Conservation (phyloP, 2,329 filamentous ascomycete species). For the Fonsecaea monophora region DNA sequence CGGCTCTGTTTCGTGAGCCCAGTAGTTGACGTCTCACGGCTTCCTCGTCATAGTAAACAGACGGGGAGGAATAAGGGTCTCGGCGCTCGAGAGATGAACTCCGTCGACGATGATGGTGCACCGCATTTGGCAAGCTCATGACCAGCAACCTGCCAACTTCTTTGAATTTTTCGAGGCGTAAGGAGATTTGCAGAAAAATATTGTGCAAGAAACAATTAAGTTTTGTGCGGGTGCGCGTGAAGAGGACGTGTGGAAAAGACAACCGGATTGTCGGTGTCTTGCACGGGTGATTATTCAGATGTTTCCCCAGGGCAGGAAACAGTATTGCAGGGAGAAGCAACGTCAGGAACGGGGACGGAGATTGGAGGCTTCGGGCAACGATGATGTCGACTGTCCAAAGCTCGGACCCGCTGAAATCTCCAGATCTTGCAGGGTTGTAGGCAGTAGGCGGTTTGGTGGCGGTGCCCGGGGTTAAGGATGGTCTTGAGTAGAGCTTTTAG, state of each 20-base stretch:
- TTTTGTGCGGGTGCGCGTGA: neutral
- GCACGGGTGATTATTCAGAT: slow-evolving; percentile 3
- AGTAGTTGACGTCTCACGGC: slow-evolving; percentile 55
- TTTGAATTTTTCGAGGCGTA: neutral
- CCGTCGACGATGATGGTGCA: slow-evolving; percentile 44
- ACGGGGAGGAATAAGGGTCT: slow-evolving; percentile 64
- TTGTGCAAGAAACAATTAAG: neutral
- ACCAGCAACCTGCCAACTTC: slow-evolving; percentile 18
- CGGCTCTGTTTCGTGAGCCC: slow-evolving; percentile 58
- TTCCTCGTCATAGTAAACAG: slow-evolving; percentile 65
- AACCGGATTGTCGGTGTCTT: neutral
- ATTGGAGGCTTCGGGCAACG: slow-evolving; percentile 17
- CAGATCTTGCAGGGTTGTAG: slow-evolving; percentile 7
- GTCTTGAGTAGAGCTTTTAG: neutral
- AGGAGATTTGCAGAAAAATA: neutral
- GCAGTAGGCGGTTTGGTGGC: slow-evolving; percentile 11
- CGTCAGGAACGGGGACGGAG: neutral
- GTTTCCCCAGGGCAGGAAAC: neutral
- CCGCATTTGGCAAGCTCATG: slow-evolving; percentile 52
- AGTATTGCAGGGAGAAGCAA: neutral
- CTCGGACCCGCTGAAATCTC: slow-evolving; percentile 22
- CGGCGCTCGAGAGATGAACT: slow-evolving; percentile 50
- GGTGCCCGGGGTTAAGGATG: slow-evolving; percentile 15
- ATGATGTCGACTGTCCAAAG: slow-evolving; percentile 25
- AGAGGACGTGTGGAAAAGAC: neutral